phyloP scores from a whole-genome alignment of 305 asterid genomes.

The Fraxinus latifolia region DNA sequence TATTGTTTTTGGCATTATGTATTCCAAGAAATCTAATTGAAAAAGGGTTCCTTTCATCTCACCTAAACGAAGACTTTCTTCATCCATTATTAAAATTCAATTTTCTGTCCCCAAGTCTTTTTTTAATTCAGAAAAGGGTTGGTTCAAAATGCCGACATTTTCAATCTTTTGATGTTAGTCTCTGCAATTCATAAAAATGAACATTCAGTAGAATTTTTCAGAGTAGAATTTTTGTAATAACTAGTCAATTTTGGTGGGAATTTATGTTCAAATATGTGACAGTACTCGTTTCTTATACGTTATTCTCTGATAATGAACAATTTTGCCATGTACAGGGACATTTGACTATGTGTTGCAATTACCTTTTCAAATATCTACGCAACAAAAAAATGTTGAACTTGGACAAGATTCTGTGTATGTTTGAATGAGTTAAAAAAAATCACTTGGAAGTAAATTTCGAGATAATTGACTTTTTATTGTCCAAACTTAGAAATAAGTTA shows the following conservation, averaged over 20 bases:
- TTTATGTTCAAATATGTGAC: slow-evolving; percentile 8
- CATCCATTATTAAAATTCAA: slow-evolving; percentile 29
- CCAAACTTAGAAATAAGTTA: neutral
- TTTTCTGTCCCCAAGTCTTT: slow-evolving; percentile 27
- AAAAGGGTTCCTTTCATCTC: slow-evolving; percentile 36
- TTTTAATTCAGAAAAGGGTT: neutral
- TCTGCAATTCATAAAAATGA: slow-evolving; percentile 11
- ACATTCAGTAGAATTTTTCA: slow-evolving; percentile 25
- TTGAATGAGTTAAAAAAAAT: neutral
- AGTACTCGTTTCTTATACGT: slow-evolving; percentile 23
- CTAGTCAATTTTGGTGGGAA: slow-evolving; percentile 49
- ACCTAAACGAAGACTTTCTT: slow-evolving; percentile 55
- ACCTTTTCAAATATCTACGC: neutral
- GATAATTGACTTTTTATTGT: neutral
- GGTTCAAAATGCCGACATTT: neutral
- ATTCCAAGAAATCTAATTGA: slow-evolving; percentile 35
- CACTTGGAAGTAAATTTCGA: neutral
- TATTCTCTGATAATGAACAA: neutral
- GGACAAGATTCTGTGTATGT: neutral
- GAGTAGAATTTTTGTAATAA: neutral
- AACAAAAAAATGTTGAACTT: neutral
- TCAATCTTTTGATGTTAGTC: neutral
- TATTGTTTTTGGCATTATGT: slow-evolving; percentile 39
- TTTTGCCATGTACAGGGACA: neutral
- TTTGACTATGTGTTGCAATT: neutral